phyloP scores from a whole-genome alignment of 83 land plant genomes.

The Picea abies region DNA sequence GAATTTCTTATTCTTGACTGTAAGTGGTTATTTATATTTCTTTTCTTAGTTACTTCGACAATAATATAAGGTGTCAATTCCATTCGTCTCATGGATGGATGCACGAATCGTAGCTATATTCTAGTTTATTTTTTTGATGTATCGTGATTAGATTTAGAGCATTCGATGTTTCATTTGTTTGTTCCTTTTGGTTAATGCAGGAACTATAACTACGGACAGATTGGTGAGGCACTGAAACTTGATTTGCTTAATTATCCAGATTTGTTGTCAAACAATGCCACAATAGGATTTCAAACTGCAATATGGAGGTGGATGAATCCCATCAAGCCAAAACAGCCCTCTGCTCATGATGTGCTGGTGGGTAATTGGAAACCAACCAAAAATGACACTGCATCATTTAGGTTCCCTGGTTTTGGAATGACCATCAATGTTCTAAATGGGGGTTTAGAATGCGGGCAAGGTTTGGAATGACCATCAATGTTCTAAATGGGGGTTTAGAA shows the following conservation, averaged over 20 bases:
- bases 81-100: no score
- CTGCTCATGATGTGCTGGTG: conserved; percentile 76
- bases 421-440: conserved; percentile 85
- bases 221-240: conserved; percentile 57
- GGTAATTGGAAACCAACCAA: conserved; percentile 84
- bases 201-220: conserved; percentile 76
- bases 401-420: conserved; percentile 81
- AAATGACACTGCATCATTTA: conserved; percentile 61
- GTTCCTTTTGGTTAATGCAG: conserved; percentile 25
- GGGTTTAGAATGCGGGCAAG: conserved; percentile 80
- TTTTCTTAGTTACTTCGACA: no score
- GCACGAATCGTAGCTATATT: no score
- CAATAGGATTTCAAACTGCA: conserved; percentile 81
- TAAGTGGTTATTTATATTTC: no score
- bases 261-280: conserved; percentile 62
- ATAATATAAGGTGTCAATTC: no score
- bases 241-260: conserved; percentile 71
- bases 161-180: neutral
- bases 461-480: conserved; percentile 89
- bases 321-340: conserved; percentile 67
- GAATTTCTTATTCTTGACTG: no score
- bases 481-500: conserved; percentile 68
- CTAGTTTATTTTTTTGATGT: no score
- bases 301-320: conserved; percentile 91
- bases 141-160: neutral